phyloP scores from a whole-genome alignment of 805 yeast species.

The Sugiyamaella qingdaonensis region DNA sequence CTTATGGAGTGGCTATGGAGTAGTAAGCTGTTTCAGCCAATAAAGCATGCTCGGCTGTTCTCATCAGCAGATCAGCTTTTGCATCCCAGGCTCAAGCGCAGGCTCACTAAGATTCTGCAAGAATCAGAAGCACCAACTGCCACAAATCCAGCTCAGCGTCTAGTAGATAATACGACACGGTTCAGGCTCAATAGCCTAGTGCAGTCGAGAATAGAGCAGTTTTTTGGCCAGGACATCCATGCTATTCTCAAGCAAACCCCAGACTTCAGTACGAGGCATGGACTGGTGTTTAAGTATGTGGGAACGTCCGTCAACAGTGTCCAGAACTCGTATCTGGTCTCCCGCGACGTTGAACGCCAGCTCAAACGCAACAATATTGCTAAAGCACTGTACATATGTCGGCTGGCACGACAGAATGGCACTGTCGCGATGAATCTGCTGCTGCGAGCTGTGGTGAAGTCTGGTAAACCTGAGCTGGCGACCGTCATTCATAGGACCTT shows the following conservation, averaged over 20 bases:
- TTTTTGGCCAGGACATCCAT: slow-evolving; percentile 4
- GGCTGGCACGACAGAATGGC: slow-evolving; percentile 18
- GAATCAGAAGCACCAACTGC: not conserved
- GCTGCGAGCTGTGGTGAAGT: slow-evolving; percentile 8
- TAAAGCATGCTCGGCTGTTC: not conserved
- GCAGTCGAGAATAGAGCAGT: not conserved
- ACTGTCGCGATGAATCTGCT: slow-evolving; percentile 20
- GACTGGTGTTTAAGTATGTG: slow-evolving; percentile 13
- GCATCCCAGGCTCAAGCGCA: not conserved
- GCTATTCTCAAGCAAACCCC: slow-evolving; percentile 7
- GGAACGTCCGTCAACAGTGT: slow-evolving; percentile 16
- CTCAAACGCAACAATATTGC: slow-evolving; percentile 12
- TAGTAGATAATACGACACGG: not conserved
- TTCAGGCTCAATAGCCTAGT: not conserved
- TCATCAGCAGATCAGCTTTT: not conserved
- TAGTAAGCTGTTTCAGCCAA: too few relatives aligned
- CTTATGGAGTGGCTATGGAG: too few relatives aligned
- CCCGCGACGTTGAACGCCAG: slow-evolving; percentile 13
- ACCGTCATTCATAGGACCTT: slow-evolving; percentile 9
- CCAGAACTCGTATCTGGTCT: slow-evolving; percentile 16
- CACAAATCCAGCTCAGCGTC: too few relatives aligned
- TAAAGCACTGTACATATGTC: slow-evolving; percentile 13
- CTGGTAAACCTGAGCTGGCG: slow-evolving; percentile 10
- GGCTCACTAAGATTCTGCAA: not conserved
- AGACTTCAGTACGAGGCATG: slow-evolving; percentile 8